Conservation (phyloP, 2,329 filamentous ascomycete genomes). For the Aspergillus eucalypticola region DNA sequence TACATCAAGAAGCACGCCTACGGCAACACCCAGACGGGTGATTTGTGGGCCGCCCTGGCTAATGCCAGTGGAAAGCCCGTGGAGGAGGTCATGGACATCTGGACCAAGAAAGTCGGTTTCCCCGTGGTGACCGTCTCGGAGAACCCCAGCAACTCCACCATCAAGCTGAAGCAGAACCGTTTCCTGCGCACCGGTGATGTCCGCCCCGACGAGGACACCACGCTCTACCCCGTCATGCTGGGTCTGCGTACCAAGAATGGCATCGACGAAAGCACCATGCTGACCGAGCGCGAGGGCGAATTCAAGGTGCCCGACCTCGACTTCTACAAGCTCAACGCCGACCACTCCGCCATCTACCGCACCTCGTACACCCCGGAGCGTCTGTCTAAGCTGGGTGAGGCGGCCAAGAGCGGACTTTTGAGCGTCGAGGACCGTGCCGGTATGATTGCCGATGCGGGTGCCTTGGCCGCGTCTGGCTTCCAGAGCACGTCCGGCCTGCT, state of each 20-base stretch:
- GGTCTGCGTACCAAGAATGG: conserved; percentile 82
- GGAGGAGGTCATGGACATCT: conserved; percentile 86
- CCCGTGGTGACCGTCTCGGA: conserved; percentile 87
- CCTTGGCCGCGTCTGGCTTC: conserved; percentile 84
- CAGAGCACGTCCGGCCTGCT: conserved; percentile 90
- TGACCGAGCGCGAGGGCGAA: conserved; percentile 70
- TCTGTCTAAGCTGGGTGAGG: conserved; percentile 81
- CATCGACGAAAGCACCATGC: conserved; percentile 72
- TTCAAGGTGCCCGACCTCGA: conserved; percentile 77
- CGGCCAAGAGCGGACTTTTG: conserved; percentile 76
- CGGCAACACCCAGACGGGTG: conserved; percentile 86
- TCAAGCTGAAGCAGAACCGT: conserved; percentile 90
- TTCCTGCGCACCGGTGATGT: conserved; percentile 91
- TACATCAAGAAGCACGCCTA: conserved; percentile 98
- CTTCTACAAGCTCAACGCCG: conserved; percentile 96
- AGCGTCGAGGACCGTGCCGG: conserved; percentile 89
- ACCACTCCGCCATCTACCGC: conserved; percentile 89
- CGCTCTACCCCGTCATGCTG: conserved; percentile 86
- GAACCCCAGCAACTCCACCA: conserved; percentile 67
- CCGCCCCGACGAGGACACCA: conserved; percentile 86
- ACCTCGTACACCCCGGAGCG: conserved; percentile 84
- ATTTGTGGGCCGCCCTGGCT: conserved; percentile 84
- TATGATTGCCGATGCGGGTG: conserved; percentile 91
- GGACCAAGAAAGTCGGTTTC: conserved; percentile 95
- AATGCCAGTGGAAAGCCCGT: conserved; percentile 91